These are phyloP conservation scores for Diaporthe sp. DNA, from an alignment of 2,329 filamentous ascomycete species.

Conservation along the genomic window DNA sequence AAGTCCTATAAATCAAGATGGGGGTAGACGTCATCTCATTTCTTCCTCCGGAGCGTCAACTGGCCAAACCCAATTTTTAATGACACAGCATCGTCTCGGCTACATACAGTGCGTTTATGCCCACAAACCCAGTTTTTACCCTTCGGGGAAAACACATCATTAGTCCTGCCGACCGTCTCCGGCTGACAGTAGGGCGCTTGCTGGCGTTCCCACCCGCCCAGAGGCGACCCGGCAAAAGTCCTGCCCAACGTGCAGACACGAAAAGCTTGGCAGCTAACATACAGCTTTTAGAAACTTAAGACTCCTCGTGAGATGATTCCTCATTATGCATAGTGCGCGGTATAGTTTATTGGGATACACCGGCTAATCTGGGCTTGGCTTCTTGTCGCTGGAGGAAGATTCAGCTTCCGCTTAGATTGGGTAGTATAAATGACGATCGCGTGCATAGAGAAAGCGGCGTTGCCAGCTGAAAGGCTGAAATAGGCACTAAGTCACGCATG, in stretches of 20 bases:
- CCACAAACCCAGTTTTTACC: background rate
- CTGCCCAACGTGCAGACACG: background rate
- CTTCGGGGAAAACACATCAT: background rate
- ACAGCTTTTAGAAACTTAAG: background rate
- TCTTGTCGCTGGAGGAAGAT: background rate
- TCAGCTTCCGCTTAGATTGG: background rate
- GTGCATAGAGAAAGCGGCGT: background rate
- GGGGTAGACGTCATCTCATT: background rate
- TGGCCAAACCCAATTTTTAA: background rate
- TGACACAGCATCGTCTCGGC: background rate
- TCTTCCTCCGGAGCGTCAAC: background rate
- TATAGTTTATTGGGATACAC: background rate
- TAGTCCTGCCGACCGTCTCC: background rate
- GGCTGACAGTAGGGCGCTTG: background rate
- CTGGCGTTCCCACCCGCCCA: background rate
- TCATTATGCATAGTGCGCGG: background rate
- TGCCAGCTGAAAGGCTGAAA: background rate
- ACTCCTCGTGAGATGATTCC: background rate
- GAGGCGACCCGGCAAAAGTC: background rate
- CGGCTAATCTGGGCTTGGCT: conserved; percentile 4
- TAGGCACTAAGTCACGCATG: background rate
- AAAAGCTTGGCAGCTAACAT: background rate
- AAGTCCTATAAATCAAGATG: background rate
- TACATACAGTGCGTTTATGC: background rate
- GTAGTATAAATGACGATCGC: background rate